These are phyloP conservation scores for Pulveroboletus sp. DNA, from an alignment of 768 basidiomycete genomes.

Conservation along the genomic window DNA sequence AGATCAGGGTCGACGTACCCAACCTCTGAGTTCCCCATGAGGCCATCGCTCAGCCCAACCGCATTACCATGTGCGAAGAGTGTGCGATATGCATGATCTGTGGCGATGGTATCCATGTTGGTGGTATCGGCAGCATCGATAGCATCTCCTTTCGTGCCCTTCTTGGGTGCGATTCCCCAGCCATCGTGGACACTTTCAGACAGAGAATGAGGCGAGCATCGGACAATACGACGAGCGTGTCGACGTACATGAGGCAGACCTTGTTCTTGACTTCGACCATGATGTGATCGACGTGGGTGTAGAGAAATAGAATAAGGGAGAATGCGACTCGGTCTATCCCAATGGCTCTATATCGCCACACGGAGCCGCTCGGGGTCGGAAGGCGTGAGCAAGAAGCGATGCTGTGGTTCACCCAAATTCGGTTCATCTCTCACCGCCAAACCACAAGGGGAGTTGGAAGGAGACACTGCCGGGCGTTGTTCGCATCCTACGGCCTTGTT, in stretches of 20 bases:
- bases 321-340: neutral
- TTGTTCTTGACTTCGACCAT: constrained; percentile 72
- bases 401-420: neutral
- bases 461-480: no score
- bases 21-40: constrained; percentile 98
- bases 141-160: constrained; percentile 80
- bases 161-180: constrained; percentile 74
- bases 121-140: constrained; percentile 80
- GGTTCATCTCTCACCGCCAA: neutral
- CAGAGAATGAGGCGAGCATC: neutral
- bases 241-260: constrained; percentile 80
- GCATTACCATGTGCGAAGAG: constrained; percentile 86
- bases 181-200: constrained; percentile 83
- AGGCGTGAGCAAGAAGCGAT: no score
- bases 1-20: constrained; percentile 51
- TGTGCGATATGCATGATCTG: constrained; percentile 65
- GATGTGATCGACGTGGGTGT: neutral
- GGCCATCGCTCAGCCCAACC: constrained; percentile 86
- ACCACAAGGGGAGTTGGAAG: no score
- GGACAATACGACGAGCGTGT: neutral
- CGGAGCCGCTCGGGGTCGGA: constrained; percentile 8
- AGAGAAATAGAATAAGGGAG: neutral
- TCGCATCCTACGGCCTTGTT: no score
- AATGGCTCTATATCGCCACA: neutral
- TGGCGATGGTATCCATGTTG: constrained; percentile 84